A percentile compares a stretch with the other conserved stretches of the same genome.
These are phyloP conservation scores for Diophrys appendiculata DNA, from an alignment of 73 alveolate genomes.

Conservation along the genomic window DNA sequence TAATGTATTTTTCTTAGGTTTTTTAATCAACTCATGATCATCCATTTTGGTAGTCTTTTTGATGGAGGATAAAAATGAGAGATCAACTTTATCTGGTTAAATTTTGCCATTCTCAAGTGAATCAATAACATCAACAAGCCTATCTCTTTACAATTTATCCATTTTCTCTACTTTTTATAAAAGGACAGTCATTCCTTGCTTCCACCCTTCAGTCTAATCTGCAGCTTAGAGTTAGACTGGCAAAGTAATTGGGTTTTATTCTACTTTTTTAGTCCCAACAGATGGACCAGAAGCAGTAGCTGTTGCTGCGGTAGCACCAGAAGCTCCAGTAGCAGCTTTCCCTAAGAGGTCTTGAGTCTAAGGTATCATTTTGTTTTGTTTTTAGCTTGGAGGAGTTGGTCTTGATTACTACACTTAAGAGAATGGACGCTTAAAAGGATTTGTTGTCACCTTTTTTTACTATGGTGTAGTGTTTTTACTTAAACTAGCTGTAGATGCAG, in stretches of 20 bases:
- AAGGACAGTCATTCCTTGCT: conserved; percentile 2
- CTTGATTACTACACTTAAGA: conserved; percentile 12
- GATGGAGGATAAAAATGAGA: not conserved
- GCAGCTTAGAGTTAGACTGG: no score
- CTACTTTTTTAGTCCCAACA: no score
- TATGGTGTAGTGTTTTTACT: no score
- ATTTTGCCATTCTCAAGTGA: conserved; percentile 28
- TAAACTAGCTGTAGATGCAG: no score
- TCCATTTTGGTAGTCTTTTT: not conserved
- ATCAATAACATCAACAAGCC: conserved; percentile 32
- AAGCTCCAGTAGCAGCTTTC: no score
- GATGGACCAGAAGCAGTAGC: no score
- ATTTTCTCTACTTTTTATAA: conserved; percentile 33
- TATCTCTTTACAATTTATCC: conserved; percentile 41
- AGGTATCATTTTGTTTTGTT: not conserved
- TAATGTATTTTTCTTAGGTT: conserved; percentile 12
- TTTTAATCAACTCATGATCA: not conserved
- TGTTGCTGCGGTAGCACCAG: no score
- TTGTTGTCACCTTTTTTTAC: conserved; percentile 39
- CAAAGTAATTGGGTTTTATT: no score
- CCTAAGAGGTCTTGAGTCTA: no score
- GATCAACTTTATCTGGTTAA: not conserved
- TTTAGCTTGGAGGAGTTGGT: conserved; percentile 3
- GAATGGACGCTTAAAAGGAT: conserved; percentile 55
- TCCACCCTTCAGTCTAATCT: no score